Conservation (phyloP, 495 filamentous ascomycete genomes). For the Astrothelium subdiscretum region DNA sequence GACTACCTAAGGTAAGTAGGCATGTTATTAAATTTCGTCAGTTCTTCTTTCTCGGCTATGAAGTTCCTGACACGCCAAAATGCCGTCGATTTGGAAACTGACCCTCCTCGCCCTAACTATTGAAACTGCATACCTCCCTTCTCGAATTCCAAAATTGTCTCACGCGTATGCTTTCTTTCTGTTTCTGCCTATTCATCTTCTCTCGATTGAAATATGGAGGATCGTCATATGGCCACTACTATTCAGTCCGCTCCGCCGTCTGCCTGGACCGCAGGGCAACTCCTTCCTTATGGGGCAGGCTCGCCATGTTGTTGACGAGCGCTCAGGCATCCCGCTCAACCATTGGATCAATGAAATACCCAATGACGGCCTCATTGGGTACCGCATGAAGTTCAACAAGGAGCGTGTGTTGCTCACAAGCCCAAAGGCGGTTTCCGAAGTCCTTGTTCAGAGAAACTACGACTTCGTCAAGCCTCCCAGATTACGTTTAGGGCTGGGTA, state of each 20-base stretch:
- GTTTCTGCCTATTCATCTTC: neutral
- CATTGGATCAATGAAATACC: conserved; percentile 10
- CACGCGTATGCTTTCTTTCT: neutral
- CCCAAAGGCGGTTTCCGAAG: conserved; percentile 1
- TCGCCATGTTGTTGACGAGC: neutral
- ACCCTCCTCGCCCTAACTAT: neutral
- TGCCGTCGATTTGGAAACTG: neutral
- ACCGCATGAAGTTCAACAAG: conserved; percentile 2
- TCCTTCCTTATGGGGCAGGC: neutral
- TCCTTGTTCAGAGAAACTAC: conserved; percentile 7
- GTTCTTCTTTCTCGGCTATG: too few relatives aligned
- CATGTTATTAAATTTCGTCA: too few relatives aligned
- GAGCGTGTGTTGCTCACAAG: conserved; percentile 3
- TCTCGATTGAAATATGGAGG: neutral
- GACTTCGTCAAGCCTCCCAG: conserved; percentile 2
- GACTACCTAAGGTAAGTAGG: too few relatives aligned
- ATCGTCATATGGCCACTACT: neutral
- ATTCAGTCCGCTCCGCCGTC: conserved; percentile 7
- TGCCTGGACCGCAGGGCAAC: conserved; percentile 1
- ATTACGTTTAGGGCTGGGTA: neutral
- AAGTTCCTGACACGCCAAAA: neutral
- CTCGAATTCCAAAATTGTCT: neutral
- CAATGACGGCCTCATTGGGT: conserved; percentile 8
- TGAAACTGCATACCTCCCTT: neutral
- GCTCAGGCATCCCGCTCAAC: conserved; percentile 3